Conservation (phyloP, 352 stramenopile species). For the Phytophthora colocasiae region DNA sequence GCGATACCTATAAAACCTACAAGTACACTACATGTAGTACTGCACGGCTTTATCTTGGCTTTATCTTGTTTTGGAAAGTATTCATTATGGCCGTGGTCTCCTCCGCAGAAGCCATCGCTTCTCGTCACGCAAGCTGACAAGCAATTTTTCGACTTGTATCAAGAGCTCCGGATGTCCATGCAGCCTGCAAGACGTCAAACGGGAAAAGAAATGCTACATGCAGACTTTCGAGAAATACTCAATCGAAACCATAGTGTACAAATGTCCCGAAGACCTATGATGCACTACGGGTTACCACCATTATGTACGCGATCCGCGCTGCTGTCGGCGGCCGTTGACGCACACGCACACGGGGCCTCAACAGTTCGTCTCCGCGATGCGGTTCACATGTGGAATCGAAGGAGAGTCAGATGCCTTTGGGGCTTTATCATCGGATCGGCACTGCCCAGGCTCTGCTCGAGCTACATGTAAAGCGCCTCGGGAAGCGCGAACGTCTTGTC, state of each 20-base stretch:
- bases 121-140: conserved; percentile 4
- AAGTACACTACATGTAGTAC: neutral
- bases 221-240: conserved; percentile 8
- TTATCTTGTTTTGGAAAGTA: too few species aligned
- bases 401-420: conserved; percentile 39
- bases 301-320: neutral
- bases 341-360: too few species aligned
- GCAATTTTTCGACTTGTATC: conserved; percentile 4
- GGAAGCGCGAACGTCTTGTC: conserved; percentile 23
- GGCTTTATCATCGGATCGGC: conserved; percentile 34
- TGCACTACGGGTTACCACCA: conserved; percentile 7
- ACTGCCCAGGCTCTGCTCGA: conserved; percentile 26
- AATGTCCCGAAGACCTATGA: neutral
- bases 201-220: conserved; percentile 1
- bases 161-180: conserved; percentile 13
- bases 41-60: neutral
- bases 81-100: too few species aligned
- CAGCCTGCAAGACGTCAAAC: neutral
- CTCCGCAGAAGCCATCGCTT: neutral
- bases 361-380: conserved; percentile 8
- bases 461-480: conserved; percentile 1
- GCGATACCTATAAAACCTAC: neutral
- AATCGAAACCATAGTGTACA: neutral
- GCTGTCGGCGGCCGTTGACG: too few species aligned
- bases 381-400: conserved; percentile 25